Percentiles rank a stretch among this genome's conserved stretches.
These are phyloP conservation scores for Pulveroboletus sp. DNA, from an alignment of 768 basidiomycete genomes.

Conservation along the genomic window DNA sequence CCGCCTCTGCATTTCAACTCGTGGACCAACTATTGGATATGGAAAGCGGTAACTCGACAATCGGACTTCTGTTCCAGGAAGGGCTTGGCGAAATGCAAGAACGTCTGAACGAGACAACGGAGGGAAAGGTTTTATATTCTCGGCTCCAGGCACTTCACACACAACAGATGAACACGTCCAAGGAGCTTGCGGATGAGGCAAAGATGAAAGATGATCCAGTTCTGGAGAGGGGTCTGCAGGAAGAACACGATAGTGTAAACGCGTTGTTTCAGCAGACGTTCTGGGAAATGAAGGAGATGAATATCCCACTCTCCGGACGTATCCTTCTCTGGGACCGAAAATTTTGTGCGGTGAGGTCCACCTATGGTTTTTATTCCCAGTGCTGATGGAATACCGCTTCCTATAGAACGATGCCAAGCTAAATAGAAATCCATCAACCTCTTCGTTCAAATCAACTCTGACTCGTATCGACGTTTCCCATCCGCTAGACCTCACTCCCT, in stretches of 20 bases:
- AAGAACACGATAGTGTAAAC: conserved; percentile 10
- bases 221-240: conserved; percentile 9
- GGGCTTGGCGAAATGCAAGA: conserved; percentile 11
- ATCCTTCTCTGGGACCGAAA: conserved; percentile 5
- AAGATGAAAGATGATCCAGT: conserved; percentile 7
- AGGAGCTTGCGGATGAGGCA: conserved; percentile 20
- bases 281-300: conserved; percentile 18
- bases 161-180: conserved; percentile 13
- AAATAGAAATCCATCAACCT: no score
- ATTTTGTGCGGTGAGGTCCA: conserved; percentile 6
- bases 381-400: background rate
- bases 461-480: no score
- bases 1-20: conserved; percentile 1
- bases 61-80: conserved; percentile 19
- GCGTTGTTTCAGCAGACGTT: conserved; percentile 15
- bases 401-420: no score
- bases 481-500: conserved; percentile 7
- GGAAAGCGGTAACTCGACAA: background rate
- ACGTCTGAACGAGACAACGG: conserved; percentile 21
- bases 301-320: conserved; percentile 11
- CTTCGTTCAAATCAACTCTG: no score
- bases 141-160: conserved; percentile 14
- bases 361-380: fast-evolving
- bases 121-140: conserved; percentile 16
- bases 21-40: background rate